Evolutionary conservation across 2,329 filamentous ascomycete genomes (phyloP).

Genomic region (Verticillium nubilum): DNA sequence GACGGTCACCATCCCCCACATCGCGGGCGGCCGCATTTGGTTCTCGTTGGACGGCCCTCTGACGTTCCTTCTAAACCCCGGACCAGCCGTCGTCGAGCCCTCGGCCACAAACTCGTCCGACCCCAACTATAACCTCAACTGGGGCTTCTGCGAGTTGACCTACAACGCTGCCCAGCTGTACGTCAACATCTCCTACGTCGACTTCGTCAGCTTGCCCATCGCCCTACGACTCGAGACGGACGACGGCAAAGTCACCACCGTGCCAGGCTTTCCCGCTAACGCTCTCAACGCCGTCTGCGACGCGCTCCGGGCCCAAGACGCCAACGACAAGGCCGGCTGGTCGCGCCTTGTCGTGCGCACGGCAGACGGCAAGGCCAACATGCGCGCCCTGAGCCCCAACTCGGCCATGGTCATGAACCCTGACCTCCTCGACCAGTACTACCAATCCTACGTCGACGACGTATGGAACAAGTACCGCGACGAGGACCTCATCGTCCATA

Average conservation of each 20-base stretch:
- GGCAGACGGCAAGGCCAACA: slow-evolving; percentile 25
- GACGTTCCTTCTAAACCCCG: slow-evolving; percentile 66
- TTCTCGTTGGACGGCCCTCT: slow-evolving; percentile 57
- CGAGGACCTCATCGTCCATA: slow-evolving; percentile 43
- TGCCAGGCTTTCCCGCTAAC: slow-evolving; percentile 41
- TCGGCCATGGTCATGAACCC: slow-evolving; percentile 37
- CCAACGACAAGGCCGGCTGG: slow-evolving; percentile 44
- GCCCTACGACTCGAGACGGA: slow-evolving; percentile 46
- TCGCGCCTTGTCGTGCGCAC: slow-evolving; percentile 41
- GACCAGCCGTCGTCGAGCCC: slow-evolving; percentile 69
- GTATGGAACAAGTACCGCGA: slow-evolving; percentile 46
- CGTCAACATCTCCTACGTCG: slow-evolving; percentile 68
- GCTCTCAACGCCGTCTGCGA: slow-evolving; percentile 41
- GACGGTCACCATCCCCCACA: slow-evolving; percentile 60
- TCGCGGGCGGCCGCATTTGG: slow-evolving; percentile 69
- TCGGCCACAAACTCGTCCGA: slow-evolving; percentile 62
- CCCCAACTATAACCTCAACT: slow-evolving; percentile 54
- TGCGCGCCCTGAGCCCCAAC: slow-evolving; percentile 51
- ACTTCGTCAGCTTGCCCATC: slow-evolving; percentile 66
- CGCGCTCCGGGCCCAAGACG: slow-evolving; percentile 38
- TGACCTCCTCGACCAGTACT: slow-evolving; percentile 45
- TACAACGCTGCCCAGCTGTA: slow-evolving; percentile 57
- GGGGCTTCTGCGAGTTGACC: slow-evolving; percentile 67
- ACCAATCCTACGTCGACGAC: slow-evolving; percentile 39
- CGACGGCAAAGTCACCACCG: slow-evolving; percentile 35